Base-by-base conservation (phyloP, 2,329 filamentous ascomycete species). In the Pseudogymnoascus sp. region DNA sequence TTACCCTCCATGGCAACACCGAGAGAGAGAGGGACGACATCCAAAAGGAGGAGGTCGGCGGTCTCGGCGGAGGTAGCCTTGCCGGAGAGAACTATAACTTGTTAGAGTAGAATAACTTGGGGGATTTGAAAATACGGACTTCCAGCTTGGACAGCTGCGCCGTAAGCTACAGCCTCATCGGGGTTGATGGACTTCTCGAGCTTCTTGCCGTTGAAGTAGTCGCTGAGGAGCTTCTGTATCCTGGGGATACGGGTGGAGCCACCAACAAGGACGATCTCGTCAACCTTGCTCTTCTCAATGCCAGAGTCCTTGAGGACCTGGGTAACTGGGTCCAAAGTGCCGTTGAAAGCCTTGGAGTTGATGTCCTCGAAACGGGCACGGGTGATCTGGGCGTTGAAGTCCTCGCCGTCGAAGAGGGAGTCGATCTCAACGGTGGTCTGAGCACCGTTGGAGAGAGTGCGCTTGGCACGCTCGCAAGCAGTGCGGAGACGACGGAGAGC, bases 161-260 rank as follows among this genome's bases (percentile, higher is more conserved):
- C 95, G 81, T 97, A 97, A 73, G 95, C 95, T 75, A 99, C 95
- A 72, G 95, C 95, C 85, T 99, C 95, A 77, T 99, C 95, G 74
- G 95, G 95, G 87, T 99, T 99, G 84, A 97, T 97, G 84, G 90
- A 95, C 86, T 97, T 97, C 87, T 97, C 93, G 71, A 97, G 91
- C 89, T 99, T 97, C 91, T 99, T 99, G 81, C 93, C 93, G 78
- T 96, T 90, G 83, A 99, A 99, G 87, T 93, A 97, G 81, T 99
- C 95, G 82, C 88, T 93, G 71, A 99, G 88, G 70, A 99, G 89
- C 87, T 97, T 97, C 88, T 99, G 95, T 79, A 99, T 96, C 78
- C 88, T 88, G 75, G 95, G 95, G 73, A 99, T 99, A 91, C 95
- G 95, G 75, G 95, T 99, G 68, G 93, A 97, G 73, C 95, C 95